Evolutionary conservation across 345 rosid genomes (phyloP).

Genomic region (Sapria himalayana): DNA sequence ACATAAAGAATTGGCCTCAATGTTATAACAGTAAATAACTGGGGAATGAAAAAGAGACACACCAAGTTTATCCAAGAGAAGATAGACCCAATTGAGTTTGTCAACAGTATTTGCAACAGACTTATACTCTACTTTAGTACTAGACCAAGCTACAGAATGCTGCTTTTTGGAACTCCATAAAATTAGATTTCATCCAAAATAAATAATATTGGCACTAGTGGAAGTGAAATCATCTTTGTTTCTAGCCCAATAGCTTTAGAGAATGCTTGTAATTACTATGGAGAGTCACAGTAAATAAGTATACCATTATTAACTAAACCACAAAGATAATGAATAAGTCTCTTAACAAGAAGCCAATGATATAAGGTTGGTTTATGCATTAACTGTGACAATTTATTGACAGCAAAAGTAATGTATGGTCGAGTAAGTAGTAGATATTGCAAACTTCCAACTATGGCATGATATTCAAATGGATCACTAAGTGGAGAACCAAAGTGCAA

Average conservation of each 20-base stretch:
- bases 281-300: not conserved
- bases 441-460: not conserved
- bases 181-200: not conserved
- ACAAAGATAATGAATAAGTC: not conserved
- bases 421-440: not conserved
- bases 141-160: too few relatives aligned
- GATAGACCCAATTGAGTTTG: not conserved
- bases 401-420: not conserved
- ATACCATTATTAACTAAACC: not conserved
- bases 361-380: not conserved
- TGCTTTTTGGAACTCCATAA: too few relatives aligned
- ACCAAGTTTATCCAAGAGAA: not conserved
- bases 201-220: not conserved
- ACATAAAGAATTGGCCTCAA: not conserved
- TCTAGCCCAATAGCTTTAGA: not conserved
- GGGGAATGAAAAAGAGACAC: not conserved
- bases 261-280: not conserved
- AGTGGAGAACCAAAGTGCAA: not conserved
- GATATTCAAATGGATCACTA: not conserved
- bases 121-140: not conserved
- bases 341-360: not conserved
- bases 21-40: not conserved
- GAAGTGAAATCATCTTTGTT: not conserved
- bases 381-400: not conserved
- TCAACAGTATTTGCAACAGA: not conserved